Conservation (phyloP, 768 basidiomycete species). For the Mycena vulgaris region DNA sequence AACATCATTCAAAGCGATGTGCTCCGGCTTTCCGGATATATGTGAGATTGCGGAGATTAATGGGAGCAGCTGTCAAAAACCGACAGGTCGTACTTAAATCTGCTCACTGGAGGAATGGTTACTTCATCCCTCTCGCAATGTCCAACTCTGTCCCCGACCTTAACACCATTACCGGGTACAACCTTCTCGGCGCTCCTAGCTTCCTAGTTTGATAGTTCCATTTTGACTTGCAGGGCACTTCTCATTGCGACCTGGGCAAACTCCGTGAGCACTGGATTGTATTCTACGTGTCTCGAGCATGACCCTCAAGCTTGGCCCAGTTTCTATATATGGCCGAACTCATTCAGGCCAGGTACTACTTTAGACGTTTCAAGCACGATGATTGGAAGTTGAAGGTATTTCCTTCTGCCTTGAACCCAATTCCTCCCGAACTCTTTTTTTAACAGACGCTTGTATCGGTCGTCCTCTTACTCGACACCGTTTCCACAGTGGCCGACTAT, state of each 20-base stretch:
- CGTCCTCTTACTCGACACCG: constrained; percentile 14
- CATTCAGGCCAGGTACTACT: constrained; percentile 19
- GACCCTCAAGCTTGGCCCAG: constrained; percentile 25
- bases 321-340: constrained; percentile 29
- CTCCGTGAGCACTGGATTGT: constrained; percentile 24
- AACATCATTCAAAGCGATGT: not conserved
- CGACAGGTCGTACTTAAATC: constrained; percentile 9
- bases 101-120: not conserved
- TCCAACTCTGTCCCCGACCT: not conserved
- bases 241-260: constrained; percentile 32
- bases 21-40: not conserved
- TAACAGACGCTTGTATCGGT: constrained; percentile 18
- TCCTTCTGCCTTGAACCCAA: constrained; percentile 13
- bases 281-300: constrained; percentile 6
- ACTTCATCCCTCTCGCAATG: constrained; percentile 1
- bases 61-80: constrained; percentile 3
- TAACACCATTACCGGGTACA: constrained; percentile 19
- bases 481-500: constrained; percentile 24
- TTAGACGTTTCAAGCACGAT: constrained; percentile 26
- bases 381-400: constrained; percentile 24
- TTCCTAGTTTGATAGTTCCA: constrained; percentile 2
- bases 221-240: constrained; percentile 22
- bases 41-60: not conserved
- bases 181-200: not conserved
- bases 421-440: not conserved